These are phyloP conservation scores for Toxoplasma gondii DNA, from an alignment of 169 alveolate species.

Conservation along the genomic window DNA sequence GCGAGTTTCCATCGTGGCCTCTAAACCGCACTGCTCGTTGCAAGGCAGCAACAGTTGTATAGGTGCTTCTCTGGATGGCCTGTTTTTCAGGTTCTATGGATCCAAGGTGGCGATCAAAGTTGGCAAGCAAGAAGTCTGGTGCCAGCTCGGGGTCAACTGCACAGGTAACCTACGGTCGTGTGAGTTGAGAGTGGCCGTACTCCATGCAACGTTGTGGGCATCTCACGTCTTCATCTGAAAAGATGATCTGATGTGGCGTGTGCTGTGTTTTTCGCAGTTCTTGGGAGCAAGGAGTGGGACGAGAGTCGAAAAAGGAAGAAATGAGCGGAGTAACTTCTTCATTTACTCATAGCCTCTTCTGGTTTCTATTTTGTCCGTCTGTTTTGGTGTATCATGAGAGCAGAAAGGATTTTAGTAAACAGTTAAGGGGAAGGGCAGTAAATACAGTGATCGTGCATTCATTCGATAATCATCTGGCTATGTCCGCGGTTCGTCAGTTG, in stretches of 20 bases:
- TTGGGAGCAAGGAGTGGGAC: constrained; percentile 66
- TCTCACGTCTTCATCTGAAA: background rate
- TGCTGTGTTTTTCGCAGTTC: constrained; percentile 11
- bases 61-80: background rate
- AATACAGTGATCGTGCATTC: no score
- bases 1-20: background rate
- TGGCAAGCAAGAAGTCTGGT: constrained; percentile 67
- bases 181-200: background rate
- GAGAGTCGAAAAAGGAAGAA: constrained; percentile 52
- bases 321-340: background rate
- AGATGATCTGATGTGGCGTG: background rate
- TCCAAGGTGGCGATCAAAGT: constrained; percentile 59
- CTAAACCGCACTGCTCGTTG: background rate
- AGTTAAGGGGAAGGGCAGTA: no score
- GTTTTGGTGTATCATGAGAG: no score
- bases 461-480: no score
- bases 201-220: background rate
- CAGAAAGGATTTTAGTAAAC: no score
- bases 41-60: background rate
- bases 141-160: constrained; percentile 69
- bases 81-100: constrained; percentile 58
- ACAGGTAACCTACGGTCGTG: constrained; percentile 42
- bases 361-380: no score
- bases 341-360: background rate
- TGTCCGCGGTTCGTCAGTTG: no score